phyloP scores from a whole-genome alignment of 495 filamentous ascomycete species.

The Pyrenula massariospora region DNA sequence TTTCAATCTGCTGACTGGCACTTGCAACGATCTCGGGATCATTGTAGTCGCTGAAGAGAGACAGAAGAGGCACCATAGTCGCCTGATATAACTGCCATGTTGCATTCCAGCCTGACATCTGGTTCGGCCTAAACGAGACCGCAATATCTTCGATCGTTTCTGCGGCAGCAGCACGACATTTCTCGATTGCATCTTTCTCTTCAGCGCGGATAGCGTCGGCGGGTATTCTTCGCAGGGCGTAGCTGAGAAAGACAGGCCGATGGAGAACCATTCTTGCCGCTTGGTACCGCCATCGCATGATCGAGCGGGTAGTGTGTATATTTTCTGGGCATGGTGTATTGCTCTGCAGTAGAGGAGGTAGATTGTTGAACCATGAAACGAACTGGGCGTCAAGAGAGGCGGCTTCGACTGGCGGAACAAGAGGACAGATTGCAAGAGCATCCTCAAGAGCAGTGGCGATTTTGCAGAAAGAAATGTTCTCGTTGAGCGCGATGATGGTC shows the following conservation, averaged over 20 bases:
- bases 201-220: slow-evolving; percentile 47
- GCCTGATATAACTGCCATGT: slow-evolving; percentile 79
- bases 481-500: slow-evolving; percentile 57
- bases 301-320: slow-evolving; percentile 53
- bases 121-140: slow-evolving; percentile 46
- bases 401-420: slow-evolving; percentile 54
- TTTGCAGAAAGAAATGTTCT: slow-evolving; percentile 73
- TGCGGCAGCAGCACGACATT: slow-evolving; percentile 57
- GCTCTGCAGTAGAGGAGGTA: slow-evolving; percentile 59
- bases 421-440: slow-evolving; percentile 54
- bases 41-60: slow-evolving; percentile 54
- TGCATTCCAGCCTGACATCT: slow-evolving; percentile 71
- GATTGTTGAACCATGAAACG: slow-evolving; percentile 55
- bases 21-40: slow-evolving; percentile 35
- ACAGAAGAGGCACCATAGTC: slow-evolving; percentile 63
- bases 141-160: slow-evolving; percentile 59
- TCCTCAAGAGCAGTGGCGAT: slow-evolving; percentile 70
- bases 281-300: slow-evolving; percentile 76
- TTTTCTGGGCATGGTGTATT: slow-evolving; percentile 60
- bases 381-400: slow-evolving; percentile 54
- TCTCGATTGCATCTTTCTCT: slow-evolving; percentile 56
- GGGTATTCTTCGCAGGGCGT: slow-evolving; percentile 53
- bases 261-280: slow-evolving; percentile 73
- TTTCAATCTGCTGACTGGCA: slow-evolving; percentile 48
- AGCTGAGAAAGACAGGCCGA: slow-evolving; percentile 58